Conservation (phyloP, 2,329 filamentous ascomycete genomes). For the Byssothecium circinans region DNA sequence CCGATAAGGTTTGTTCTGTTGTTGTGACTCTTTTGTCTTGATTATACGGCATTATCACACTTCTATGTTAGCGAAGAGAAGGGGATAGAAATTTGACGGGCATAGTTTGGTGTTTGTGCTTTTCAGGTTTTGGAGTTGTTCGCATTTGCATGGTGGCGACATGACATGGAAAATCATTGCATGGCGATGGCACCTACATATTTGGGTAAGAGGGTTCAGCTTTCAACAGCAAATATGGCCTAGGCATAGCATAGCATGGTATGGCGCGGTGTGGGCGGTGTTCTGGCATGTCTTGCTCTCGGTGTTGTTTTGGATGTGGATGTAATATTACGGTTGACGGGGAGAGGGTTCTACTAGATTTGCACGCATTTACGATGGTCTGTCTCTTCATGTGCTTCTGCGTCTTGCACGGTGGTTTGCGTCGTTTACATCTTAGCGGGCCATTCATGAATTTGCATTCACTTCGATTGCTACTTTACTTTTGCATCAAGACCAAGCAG, state of each 20-base stretch:
- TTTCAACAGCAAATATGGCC: neutral
- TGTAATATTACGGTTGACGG: too few species aligned
- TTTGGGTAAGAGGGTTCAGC: too few species aligned
- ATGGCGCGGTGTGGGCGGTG: neutral
- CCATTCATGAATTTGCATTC: too few species aligned
- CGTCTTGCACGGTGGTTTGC: too few species aligned
- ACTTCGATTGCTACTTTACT: too few species aligned
- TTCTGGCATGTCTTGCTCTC: neutral
- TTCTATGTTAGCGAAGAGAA: neutral
- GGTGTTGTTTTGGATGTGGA: too few species aligned
- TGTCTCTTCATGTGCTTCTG: too few species aligned
- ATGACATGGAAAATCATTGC: neutral
- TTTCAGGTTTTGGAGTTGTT: neutral
- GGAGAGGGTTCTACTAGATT: too few species aligned
- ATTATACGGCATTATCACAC: neutral
- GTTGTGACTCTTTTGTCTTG: conserved; percentile 28
- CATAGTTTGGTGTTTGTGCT: neutral
- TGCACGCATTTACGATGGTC: too few species aligned
- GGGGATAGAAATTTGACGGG: neutral
- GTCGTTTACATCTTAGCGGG: too few species aligned
- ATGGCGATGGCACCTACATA: neutral
- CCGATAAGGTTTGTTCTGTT: conserved; percentile 33
- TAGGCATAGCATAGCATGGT: neutral
- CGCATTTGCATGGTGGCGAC: neutral
- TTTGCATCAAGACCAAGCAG: too few species aligned